Conservation (phyloP, 2,329 filamentous ascomycete genomes). For the Geoglossum cookeanum region DNA sequence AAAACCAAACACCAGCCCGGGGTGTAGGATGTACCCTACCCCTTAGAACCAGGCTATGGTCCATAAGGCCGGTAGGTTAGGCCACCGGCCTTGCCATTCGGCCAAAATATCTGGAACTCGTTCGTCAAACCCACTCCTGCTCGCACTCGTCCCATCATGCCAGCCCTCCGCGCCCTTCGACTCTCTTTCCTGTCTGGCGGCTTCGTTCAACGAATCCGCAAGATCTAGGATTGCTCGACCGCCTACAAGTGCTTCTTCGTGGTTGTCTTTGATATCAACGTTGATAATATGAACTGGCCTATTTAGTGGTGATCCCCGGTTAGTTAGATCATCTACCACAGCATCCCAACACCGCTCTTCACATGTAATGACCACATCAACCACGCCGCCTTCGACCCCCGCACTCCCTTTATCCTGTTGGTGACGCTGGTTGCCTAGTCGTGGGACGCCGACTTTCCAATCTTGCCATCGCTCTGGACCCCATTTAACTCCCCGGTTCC, state of each 20-base stretch:
- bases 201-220: conserved; percentile 65
- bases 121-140: conserved; percentile 70
- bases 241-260: conserved; percentile 83
- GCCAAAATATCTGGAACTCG: conserved; percentile 80
- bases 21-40: background rate
- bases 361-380: conserved; percentile 91
- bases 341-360: conserved; percentile 98
- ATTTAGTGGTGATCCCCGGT: conserved; percentile 70
- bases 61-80: conserved; percentile 78
- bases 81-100: conserved; percentile 90
- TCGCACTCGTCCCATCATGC: conserved; percentile 46
- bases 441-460: conserved; percentile 74
- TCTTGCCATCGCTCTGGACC: conserved; percentile 96
- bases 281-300: conserved; percentile 95
- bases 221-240: conserved; percentile 84
- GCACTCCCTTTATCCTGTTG: conserved; percentile 52
- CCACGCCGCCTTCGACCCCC: conserved; percentile 73
- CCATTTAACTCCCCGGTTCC: conserved; percentile 84
- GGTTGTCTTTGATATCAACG: conserved; percentile 94
- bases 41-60: conserved; percentile 80
- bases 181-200: conserved; percentile 58
- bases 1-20: background rate
- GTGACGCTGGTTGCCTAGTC: conserved; percentile 43
- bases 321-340: conserved; percentile 81
- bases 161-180: conserved; percentile 44